phyloP scores from a whole-genome alignment of 2,329 filamentous ascomycete genomes.

The Diplocarpon mali region DNA sequence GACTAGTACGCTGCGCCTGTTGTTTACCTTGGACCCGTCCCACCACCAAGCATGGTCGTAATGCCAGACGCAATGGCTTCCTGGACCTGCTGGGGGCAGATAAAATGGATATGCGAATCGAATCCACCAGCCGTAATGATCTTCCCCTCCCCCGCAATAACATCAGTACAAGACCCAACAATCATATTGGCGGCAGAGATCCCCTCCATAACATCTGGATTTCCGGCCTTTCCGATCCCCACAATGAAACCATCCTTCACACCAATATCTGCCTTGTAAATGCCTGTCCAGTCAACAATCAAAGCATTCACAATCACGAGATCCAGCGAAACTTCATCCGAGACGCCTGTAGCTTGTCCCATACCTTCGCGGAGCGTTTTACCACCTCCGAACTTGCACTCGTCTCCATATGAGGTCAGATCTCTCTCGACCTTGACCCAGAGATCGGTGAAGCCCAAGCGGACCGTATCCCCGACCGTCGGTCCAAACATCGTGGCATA shows the following conservation, averaged over 20 bases:
- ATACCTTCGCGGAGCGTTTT: conserved; percentile 93
- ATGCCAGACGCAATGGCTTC: conserved; percentile 79
- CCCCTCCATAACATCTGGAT: conserved; percentile 93
- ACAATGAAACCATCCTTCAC: conserved; percentile 80
- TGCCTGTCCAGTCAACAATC: conserved; percentile 82
- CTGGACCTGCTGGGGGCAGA: conserved; percentile 83
- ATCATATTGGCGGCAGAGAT: conserved; percentile 64
- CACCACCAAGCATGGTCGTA: conserved; percentile 83
- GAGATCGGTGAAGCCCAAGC: conserved; percentile 72
- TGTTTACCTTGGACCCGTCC: conserved; percentile 70
- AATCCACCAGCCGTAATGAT: conserved; percentile 87
- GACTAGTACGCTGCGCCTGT: neutral
- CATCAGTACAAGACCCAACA: conserved; percentile 80
- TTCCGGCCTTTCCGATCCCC: conserved; percentile 88
- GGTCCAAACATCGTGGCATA: conserved; percentile 90
- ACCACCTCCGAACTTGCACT: conserved; percentile 90
- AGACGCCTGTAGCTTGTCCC: conserved; percentile 76
- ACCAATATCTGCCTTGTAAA: conserved; percentile 94
- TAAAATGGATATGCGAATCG: conserved; percentile 87
- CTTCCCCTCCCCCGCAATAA: conserved; percentile 80
- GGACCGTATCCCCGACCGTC: conserved; percentile 75
- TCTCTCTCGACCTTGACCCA: conserved; percentile 90
- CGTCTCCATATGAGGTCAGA: conserved; percentile 74
- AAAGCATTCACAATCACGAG: conserved; percentile 83
- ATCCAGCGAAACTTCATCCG: conserved; percentile 64